Base-by-base conservation (phyloP, 768 basidiomycete genomes). In the Podaxis mareebaensis region DNA sequence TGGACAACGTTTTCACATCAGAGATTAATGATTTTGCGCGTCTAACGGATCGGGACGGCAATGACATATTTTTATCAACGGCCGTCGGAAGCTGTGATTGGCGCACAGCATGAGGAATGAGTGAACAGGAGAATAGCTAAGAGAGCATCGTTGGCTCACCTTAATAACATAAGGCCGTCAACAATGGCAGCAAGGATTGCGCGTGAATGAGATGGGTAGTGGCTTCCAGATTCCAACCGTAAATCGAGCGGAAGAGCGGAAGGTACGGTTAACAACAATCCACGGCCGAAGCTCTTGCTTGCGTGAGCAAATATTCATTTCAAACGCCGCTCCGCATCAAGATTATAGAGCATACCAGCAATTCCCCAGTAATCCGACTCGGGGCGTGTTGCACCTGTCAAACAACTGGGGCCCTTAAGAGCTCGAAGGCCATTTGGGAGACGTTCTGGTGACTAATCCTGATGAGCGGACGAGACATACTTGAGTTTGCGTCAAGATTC, bases 21-120 rank as follows among this genome's bases (percentile, higher is more conserved):
- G 53, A 36, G 36, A 51, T 15, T 13, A 36, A 38, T 54, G 30
- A 3, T 33, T n/a, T 36, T 33, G 28, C 53, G 53, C 53, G 30
- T 36, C 36, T 54, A 33, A 20, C 30, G 30, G 30, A 30, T 36
- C 53, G 30, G 53, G 30, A 20, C 22, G 26, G 28, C 28, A 13
- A 13, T 53, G 53, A n/a, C 20, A n/a, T 54, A 54, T 54, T 54
- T 54, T 54, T 54, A 36, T 30, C 36, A 36, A 36, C 53, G 53
- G 53, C 53, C 53, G 53, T 13, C 30, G 33, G 30, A 54, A 10
- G 44, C 44, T 46, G 20, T n/a, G 4, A n/a, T 46, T 46, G 20
- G 44, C 44, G 7, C 44, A 17, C 20, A n/a, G 44, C 8, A 22
- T 46, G 44, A 20, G n/a, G 44, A 20, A 46, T 46, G 44, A 46